Evolutionary conservation across 2,329 filamentous ascomycete species (phyloP).

Genomic region (Penicillium rolfsii): DNA sequence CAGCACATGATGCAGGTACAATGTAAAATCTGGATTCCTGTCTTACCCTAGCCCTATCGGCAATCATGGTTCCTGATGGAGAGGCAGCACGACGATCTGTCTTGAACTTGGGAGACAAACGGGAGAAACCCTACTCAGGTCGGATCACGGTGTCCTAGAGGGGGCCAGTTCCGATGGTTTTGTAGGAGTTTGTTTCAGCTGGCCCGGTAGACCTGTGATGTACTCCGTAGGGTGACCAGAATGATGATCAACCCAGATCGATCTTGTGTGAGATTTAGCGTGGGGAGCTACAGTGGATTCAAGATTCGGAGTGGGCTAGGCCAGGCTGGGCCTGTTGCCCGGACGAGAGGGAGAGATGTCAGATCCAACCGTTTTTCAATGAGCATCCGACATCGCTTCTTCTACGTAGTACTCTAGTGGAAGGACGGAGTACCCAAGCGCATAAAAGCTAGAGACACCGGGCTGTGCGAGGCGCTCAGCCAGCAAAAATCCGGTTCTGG

Average conservation of each 20-base stretch:
- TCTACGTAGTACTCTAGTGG: background rate
- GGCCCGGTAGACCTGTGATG: background rate
- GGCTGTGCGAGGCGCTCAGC: background rate
- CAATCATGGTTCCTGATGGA: background rate
- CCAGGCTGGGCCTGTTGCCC: background rate
- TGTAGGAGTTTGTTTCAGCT: too few species aligned
- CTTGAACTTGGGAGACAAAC: background rate
- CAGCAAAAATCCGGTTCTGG: background rate
- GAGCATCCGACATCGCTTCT: background rate
- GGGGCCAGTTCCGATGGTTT: background rate
- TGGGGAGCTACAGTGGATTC: conserved; percentile 13
- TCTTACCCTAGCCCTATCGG: background rate
- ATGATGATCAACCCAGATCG: conserved; percentile 27
- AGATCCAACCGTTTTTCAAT: background rate
- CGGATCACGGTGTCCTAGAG: background rate
- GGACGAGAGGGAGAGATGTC: background rate
- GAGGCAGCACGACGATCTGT: background rate
- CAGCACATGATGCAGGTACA: conserved; percentile 1
- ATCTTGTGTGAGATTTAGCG: conserved; percentile 15
- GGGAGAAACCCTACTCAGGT: background rate
- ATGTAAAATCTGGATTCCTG: background rate
- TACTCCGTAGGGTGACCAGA: conserved; percentile 1
- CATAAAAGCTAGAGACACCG: background rate
- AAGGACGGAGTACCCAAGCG: background rate
- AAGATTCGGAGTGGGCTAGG: background rate